Conservation (phyloP, 2,329 filamentous ascomycete genomes). For the Huntiella abstrusa region DNA sequence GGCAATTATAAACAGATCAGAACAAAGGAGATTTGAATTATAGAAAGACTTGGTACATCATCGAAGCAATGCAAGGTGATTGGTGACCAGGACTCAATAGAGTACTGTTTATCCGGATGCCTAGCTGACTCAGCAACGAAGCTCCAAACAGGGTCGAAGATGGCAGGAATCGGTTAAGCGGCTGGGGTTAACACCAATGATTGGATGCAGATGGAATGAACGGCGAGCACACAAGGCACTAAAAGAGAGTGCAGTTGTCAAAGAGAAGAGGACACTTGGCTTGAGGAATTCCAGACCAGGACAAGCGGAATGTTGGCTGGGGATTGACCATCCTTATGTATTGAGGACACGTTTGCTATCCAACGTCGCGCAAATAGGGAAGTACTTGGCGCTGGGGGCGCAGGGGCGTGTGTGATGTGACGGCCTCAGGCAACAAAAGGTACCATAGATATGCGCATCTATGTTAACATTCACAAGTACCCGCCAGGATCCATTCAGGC, state of each 20-base stretch:
- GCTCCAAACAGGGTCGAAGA: slow-evolving; percentile 3
- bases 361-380: background rate
- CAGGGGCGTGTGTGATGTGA: background rate
- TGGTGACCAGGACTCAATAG: slow-evolving; percentile 1
- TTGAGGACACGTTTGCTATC: slow-evolving; percentile 12
- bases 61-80: background rate
- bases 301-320: slow-evolving; percentile 1
- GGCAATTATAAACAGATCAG: slow-evolving; percentile 2
- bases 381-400: background rate
- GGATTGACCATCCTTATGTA: slow-evolving; percentile 11
- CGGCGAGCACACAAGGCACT: background rate
- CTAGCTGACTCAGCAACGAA: slow-evolving; percentile 7
- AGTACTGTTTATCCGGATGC: slow-evolving; percentile 2
- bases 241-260: background rate
- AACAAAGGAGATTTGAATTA: background rate
- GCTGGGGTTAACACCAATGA: slow-evolving; percentile 1
- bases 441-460: slow-evolving; percentile 2
- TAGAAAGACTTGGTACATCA: background rate
- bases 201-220: background rate
- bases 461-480: slow-evolving; percentile 6
- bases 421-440: slow-evolving; percentile 10
- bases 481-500: background rate
- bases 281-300: slow-evolving; percentile 6
- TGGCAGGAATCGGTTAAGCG: background rate
- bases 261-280: slow-evolving; percentile 10